Evolutionary conservation across 75 land plant genomes (phyloP), one percentile per base, ranked within the genome.

Genomic region (Isoetes taiwanensis): DNA sequence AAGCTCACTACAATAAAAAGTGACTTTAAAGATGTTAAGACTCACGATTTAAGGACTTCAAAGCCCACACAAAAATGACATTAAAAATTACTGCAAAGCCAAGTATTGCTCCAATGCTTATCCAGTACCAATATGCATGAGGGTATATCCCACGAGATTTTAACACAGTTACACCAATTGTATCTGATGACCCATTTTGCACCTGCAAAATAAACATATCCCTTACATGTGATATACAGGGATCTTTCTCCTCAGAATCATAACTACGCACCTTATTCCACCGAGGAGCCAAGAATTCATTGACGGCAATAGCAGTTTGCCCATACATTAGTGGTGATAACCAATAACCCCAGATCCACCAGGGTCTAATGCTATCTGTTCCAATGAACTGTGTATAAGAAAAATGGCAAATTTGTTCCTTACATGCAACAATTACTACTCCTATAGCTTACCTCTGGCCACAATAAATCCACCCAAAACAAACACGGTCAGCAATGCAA

Each of bases 271-370:
- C 81, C 31, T 75, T 34, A 3, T 28, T 21, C 81, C 81, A 78
- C 12, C 60, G 57, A 2, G 60, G 32, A 14, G 73, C 81, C 43
- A 63, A 54, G 39, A 80, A 68, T 50, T 80, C 83, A 66, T 77
- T 80, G 2, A 73, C 76, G 25, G 67, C 40, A 0, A 77, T 39
- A 0, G 80, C 76, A 55, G 65, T 80, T 29, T 73, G 81, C 0
- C 58, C 63, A 52, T 81, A 74, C 71, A 75, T 74, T 33, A 82
- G 11, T 26, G 85, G 85, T 4, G 84, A 81, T 2, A 56, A 17
- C 84, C 84, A 78, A 43, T 76, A 72, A 28, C 71, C 80, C 82
- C 82, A 80, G 28, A 65, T 66, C 83, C 83, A 80, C 83, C 83
- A 80, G 40, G 53, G 41, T 39, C 59, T 64, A 9, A 80, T 42